Percentiles rank a stretch among this genome's conserved stretches.
Evolutionary conservation across 2,329 filamentous ascomycete species (phyloP).

Genomic region (Calonectria pauciramosa): DNA sequence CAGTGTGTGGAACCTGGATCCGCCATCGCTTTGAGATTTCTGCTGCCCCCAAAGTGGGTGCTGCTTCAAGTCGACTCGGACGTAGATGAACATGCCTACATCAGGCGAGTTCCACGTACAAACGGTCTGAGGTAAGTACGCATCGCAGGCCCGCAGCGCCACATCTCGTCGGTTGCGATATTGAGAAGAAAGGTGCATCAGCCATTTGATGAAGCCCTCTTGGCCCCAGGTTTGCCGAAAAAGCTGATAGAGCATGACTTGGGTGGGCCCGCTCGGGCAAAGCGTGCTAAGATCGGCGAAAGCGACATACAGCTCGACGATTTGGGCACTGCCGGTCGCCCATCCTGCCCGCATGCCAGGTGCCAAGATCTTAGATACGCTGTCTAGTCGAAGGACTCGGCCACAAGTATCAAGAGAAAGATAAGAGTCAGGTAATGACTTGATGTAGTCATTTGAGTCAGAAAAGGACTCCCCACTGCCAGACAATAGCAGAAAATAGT

Average conservation of each 20-base stretch:
- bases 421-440: background rate
- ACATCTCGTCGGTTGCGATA: background rate
- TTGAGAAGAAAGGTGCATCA: background rate
- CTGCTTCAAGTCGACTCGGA: background rate
- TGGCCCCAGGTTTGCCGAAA: background rate
- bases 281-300: background rate
- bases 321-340: background rate
- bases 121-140: background rate
- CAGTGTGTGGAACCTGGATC: background rate
- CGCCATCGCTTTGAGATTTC: background rate
- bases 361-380: background rate
- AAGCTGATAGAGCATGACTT: background rate
- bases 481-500: background rate
- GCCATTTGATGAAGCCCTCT: background rate
- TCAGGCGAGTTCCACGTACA: background rate
- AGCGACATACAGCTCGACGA: background rate
- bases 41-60: background rate
- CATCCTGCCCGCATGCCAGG: background rate
- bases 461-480: background rate
- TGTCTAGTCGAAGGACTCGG: background rate
- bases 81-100: slow-evolving; percentile 4
- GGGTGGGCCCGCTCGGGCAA: background rate
- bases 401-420: background rate
- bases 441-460: background rate
- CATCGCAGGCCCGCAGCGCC: background rate